These are phyloP conservation scores for Lodderomyces beijingensis DNA, from an alignment of 1,139 yeast species.

Conservation along the genomic window DNA sequence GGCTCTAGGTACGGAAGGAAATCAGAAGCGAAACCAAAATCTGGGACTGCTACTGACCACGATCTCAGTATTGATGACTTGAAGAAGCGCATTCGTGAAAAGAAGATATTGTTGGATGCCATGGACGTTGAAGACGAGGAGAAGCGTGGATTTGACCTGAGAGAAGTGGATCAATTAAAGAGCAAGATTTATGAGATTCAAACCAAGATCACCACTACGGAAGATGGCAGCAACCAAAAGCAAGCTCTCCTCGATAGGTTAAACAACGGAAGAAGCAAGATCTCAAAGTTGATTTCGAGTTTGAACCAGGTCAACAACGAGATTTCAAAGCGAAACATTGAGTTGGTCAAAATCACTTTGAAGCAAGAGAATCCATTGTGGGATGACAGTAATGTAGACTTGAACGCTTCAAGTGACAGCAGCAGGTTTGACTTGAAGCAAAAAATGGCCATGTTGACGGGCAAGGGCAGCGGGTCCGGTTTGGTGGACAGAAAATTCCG, in stretches of 20 bases:
- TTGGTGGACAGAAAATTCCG: constrained; percentile 48
- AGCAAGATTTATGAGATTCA: constrained; percentile 56
- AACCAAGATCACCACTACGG: constrained; percentile 32
- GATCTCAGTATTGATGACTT: constrained; percentile 46
- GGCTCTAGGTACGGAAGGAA: constrained; percentile 58
- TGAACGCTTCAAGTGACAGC: constrained; percentile 77
- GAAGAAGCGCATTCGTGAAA: constrained; percentile 62
- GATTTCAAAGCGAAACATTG: constrained; percentile 65
- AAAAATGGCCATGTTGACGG: constrained; percentile 90
- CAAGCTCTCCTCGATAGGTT: constrained; percentile 46
- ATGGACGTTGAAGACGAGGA: constrained; percentile 65
- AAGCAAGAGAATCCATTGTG: constrained; percentile 60
- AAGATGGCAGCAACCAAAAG: constrained; percentile 27
- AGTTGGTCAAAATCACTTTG: constrained; percentile 51
- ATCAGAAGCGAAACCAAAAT: constrained; percentile 14
- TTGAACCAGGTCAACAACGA: constrained; percentile 62
- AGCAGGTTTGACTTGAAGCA: constrained; percentile 81
- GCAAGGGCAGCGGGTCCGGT: constrained; percentile 49
- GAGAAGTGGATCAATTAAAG: constrained; percentile 59
- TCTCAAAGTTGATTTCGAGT: constrained; percentile 63
- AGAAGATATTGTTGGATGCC: constrained; percentile 65
- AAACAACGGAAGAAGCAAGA: constrained; percentile 50
- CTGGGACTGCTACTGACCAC: constrained; percentile 23
- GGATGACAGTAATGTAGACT: constrained; percentile 56
- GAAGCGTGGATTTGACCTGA: background rate